Percentiles rank a stretch among this genome's conserved stretches.
Conservation (phyloP, 1,139 yeast species). For the Komagataea norvegica region DNA sequence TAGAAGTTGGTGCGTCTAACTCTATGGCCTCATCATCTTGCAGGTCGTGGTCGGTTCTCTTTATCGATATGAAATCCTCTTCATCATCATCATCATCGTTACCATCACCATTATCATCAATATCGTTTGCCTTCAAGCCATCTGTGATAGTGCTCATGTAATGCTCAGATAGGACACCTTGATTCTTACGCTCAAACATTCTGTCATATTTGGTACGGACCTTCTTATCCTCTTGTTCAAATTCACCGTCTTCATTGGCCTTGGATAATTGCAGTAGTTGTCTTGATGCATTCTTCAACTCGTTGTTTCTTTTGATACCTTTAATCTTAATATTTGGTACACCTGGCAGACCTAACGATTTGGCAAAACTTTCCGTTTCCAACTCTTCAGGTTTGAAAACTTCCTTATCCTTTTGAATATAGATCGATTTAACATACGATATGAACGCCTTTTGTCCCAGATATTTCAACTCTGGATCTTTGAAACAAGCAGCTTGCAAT, state of each 20-base stretch:
- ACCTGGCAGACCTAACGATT: constrained; percentile 88
- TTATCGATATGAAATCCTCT: constrained; percentile 82
- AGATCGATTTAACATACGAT: constrained; percentile 80
- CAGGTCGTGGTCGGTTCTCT: constrained; percentile 68
- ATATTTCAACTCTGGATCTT: constrained; percentile 86
- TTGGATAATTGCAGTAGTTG: constrained; percentile 53
- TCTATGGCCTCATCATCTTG: constrained; percentile 63
- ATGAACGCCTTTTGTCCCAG: constrained; percentile 94
- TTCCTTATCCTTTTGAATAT: constrained; percentile 82
- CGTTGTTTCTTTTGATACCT: constrained; percentile 48
- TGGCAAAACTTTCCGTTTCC: constrained; percentile 81
- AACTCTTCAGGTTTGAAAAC: constrained; percentile 72
- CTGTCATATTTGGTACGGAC: constrained; percentile 88
- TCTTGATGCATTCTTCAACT: constrained; percentile 78
- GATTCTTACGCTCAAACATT: constrained; percentile 94
- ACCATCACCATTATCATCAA: constrained; percentile 32
- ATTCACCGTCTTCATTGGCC: constrained; percentile 65
- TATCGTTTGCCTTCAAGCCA: too few species aligned
- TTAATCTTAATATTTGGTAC: constrained; percentile 87
- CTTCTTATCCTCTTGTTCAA: constrained; percentile 38
- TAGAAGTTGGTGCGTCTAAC: constrained; percentile 61
- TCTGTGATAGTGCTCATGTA: constrained; percentile 76
- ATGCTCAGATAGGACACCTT: constrained; percentile 85
- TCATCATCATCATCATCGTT: constrained; percentile 48
- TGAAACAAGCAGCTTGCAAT: constrained; percentile 84